These are phyloP conservation scores for Herpomyces periplanetae DNA, from an alignment of 2,329 filamentous ascomycete species.

Conservation along the genomic window DNA sequence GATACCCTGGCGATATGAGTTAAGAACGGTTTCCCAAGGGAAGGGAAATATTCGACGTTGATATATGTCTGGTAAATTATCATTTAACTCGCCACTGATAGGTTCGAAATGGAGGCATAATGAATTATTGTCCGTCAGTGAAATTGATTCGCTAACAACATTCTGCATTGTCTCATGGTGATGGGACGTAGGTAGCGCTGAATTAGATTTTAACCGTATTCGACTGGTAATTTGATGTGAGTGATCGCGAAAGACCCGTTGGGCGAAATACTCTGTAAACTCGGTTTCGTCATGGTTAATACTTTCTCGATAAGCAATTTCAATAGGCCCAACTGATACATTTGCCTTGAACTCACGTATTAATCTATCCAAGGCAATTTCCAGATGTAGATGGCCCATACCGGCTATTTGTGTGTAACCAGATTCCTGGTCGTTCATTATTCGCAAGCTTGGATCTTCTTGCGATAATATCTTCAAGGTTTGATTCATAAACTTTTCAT, in stretches of 20 bases:
- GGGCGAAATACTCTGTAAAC: constrained; percentile 27
- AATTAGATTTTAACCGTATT: constrained; percentile 7
- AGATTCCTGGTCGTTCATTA: constrained; percentile 48
- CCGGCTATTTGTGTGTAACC: constrained; percentile 74
- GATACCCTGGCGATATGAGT: constrained; percentile 30
- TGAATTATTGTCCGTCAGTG: constrained; percentile 25
- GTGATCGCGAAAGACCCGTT: constrained; percentile 34
- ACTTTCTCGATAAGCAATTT: constrained; percentile 77
- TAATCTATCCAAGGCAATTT: constrained; percentile 58
- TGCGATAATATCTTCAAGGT: constrained; percentile 37
- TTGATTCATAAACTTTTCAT: constrained; percentile 37
- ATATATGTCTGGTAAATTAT: constrained; percentile 9
- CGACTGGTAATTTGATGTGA: constrained; percentile 27
- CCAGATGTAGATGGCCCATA: constrained; percentile 82
- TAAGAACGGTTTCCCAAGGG: constrained; percentile 11
- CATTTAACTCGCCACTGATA: constrained; percentile 8
- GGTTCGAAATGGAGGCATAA: constrained; percentile 16
- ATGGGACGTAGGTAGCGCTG: constrained; percentile 1
- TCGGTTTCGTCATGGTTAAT: constrained; percentile 17
- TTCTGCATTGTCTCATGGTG: constrained; percentile 5
- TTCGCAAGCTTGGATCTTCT: constrained; percentile 67
- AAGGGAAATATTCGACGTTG: constrained; percentile 11
- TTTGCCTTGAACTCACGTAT: constrained; percentile 60
- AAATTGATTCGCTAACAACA: constrained; percentile 7
- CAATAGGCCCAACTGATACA: constrained; percentile 49